A percentile compares a stretch with the other conserved stretches of the same genome.
phyloP scores from a whole-genome alignment of 176 grass and related monocot genomes.

The Phoenix dactylifera region DNA sequence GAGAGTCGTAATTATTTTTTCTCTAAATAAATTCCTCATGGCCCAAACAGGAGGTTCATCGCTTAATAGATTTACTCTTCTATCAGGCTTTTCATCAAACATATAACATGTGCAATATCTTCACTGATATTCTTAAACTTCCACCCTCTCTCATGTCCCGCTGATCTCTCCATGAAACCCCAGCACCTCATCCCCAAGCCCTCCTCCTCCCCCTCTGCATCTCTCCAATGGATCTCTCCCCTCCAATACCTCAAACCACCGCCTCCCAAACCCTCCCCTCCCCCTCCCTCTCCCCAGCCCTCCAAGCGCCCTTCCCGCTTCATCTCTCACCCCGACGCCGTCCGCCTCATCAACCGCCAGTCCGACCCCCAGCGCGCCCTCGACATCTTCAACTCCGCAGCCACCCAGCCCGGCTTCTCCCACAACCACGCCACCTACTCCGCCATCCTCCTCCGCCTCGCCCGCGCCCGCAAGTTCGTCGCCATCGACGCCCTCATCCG shows the following conservation, averaged over 20 bases:
- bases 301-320: conserved; percentile 14
- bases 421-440: conserved; percentile 71
- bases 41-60: too few relatives aligned
- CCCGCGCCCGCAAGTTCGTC: conserved; percentile 39
- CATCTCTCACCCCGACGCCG: conserved; percentile 57
- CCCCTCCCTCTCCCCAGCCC: conserved; percentile 4
- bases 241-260: conserved; percentile 43
- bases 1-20: too few relatives aligned
- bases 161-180: conserved; percentile 1
- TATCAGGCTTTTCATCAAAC: too few relatives aligned
- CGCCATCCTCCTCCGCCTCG: conserved; percentile 78
- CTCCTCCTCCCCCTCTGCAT: background rate
- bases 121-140: too few relatives aligned
- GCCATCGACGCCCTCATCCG: conserved; percentile 49
- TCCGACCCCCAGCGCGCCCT: conserved; percentile 51
- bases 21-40: too few relatives aligned
- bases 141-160: too few relatives aligned
- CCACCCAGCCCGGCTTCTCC: conserved; percentile 56
- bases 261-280: background rate
- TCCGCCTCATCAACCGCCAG: conserved; percentile 49
- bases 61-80: too few relatives aligned
- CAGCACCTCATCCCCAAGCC: conserved; percentile 5
- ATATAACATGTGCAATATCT: too few relatives aligned
- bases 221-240: conserved; percentile 63
- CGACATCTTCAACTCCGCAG: conserved; percentile 76